phyloP scores from a whole-genome alignment of 2,329 filamentous ascomycete genomes.

The Domatiomyces globalis region DNA sequence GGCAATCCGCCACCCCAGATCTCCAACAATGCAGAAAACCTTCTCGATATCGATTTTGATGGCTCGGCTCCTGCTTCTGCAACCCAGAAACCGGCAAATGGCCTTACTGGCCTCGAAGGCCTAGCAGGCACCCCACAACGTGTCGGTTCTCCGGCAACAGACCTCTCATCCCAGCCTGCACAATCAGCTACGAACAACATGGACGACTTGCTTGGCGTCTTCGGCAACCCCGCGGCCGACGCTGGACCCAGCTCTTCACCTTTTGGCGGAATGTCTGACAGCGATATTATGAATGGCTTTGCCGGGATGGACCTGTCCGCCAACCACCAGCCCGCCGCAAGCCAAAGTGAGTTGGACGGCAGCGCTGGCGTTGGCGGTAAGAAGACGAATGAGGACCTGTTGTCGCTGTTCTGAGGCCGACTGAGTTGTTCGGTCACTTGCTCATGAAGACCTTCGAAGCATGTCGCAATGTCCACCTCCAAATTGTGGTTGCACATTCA shows the following conservation, averaged over 20 bases:
- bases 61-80: slow-evolving; percentile 81
- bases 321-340: slow-evolving; percentile 54
- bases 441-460: no score
- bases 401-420: slow-evolving; percentile 39
- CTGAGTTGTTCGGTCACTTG: no score
- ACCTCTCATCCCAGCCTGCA: slow-evolving; percentile 9
- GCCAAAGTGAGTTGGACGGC: slow-evolving; percentile 26
- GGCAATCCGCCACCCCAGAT: slow-evolving; percentile 34
- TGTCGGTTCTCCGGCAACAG: slow-evolving; percentile 27
- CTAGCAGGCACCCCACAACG: slow-evolving; percentile 40
- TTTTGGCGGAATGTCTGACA: slow-evolving; percentile 22
- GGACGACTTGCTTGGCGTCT: slow-evolving; percentile 67
- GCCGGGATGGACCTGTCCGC: slow-evolving; percentile 62
- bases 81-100: slow-evolving; percentile 47
- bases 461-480: no score
- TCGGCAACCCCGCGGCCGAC: slow-evolving; percentile 36
- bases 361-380: slow-evolving; percentile 28
- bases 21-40: slow-evolving; percentile 71
- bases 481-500: no score
- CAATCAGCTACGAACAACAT: slow-evolving; percentile 40
- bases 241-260: slow-evolving; percentile 22
- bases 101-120: slow-evolving; percentile 49
- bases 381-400: slow-evolving; percentile 49
- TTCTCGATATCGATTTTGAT: slow-evolving; percentile 93
- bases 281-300: slow-evolving; percentile 66